Percentiles rank a stretch among this genome's conserved stretches.
These are phyloP conservation scores for Oehlia diaphana DNA, from an alignment of 192 early-diverging fungal species.

Conservation along the genomic window DNA sequence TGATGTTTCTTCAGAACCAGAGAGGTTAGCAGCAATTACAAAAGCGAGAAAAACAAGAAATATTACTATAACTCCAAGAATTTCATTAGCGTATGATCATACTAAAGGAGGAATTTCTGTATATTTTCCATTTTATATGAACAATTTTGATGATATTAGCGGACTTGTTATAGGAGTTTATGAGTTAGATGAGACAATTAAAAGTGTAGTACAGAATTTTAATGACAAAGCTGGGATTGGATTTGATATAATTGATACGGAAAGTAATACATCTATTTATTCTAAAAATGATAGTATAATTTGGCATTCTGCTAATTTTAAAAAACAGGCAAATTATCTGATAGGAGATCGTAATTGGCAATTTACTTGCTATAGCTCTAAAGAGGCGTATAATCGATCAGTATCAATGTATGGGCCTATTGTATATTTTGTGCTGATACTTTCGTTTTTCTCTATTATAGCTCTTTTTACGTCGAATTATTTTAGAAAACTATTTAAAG, in stretches of 20 bases:
- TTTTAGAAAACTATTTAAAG: slow-evolving; percentile 3
- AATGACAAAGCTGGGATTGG: not conserved
- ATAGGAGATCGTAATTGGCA: not conserved
- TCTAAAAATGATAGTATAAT: not conserved
- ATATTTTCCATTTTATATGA: not conserved
- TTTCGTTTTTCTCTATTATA: not conserved
- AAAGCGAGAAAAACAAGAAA: not conserved
- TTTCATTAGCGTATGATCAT: not conserved
- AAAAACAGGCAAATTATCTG: not conserved
- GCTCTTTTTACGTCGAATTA: not conserved
- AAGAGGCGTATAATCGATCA: not conserved
- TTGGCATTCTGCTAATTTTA: not conserved
- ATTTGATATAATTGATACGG: not conserved
- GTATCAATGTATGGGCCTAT: not conserved
- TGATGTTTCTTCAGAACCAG: not conserved
- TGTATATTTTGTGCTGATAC: not conserved
- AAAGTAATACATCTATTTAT: not conserved
- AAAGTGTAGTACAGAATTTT: not conserved
- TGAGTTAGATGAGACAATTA: not conserved
- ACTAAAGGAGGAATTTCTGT: not conserved
- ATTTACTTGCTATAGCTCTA: not conserved
- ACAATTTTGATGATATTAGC: not conserved
- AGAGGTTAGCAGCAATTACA: not conserved
- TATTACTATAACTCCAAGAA: not conserved
- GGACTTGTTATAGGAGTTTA: not conserved